Base-by-base conservation (phyloP, 1,284 basidiomycete genomes). In the Gastroboletus turbinatus region DNA sequence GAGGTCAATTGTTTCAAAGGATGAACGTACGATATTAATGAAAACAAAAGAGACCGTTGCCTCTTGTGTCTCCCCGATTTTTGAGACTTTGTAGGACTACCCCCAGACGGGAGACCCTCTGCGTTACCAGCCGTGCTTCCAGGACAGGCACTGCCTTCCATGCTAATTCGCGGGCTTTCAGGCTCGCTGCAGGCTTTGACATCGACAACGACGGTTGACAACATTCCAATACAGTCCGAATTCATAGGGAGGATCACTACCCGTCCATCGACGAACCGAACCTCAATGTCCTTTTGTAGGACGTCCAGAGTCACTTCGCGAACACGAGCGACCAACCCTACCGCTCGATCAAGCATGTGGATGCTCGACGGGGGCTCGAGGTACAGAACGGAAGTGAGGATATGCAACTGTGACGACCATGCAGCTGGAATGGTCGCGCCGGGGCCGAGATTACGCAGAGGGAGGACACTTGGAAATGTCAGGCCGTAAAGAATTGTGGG, bases 401-500 rank as follows among this genome's bases (percentile, higher is more conserved):
- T 68, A 16, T 78, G 73, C 21, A 86, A 72, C 60, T 85, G 82
- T 53, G 74, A 76, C 48, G 78, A 78, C 88, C 80, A 90, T 50
- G 76, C 78, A 50, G 63, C 72, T 13, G 87, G 82, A 46, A 79
- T 65, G 35, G 78, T 74, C 3, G 67, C 55, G n/a, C 42, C 27
- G 7, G 84, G 68, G 27, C 53, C 52, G 4, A 84, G 66, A 44
- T 71, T 64, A n/a, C 50, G 60, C 4, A 73, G 64, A n/a, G 84
- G 81, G 21, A 87, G 77, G 58, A 80, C 72, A 19, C 73, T 72
- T 8, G 79, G 76, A 58, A 90, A 85, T 32, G 82, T 71, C 50
- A 92, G 72, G 30, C 80, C 83, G 73, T 92, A 91, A 67, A 90
- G 81, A 65, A 94, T 83, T 44, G 84, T 83, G 17, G 87, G 82